A percentile compares a stretch with the other conserved stretches of the same genome.
Conservation (phyloP, 192 early-diverging fungal genomes). For the Coemansia sp. region DNA sequence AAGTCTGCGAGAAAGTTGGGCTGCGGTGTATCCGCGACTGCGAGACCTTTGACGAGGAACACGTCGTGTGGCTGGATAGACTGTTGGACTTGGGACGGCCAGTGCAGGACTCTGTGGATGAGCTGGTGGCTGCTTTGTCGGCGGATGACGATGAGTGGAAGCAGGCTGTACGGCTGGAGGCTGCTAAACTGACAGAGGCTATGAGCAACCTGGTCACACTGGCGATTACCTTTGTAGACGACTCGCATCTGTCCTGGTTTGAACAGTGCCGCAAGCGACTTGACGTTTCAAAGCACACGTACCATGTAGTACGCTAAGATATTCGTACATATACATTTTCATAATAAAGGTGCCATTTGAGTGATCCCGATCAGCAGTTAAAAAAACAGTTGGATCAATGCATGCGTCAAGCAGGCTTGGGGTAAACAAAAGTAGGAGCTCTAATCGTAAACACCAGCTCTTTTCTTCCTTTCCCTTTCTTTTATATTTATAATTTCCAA, state of each 20-base stretch:
- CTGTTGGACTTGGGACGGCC: conserved; percentile 44
- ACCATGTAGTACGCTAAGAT: conserved; percentile 27
- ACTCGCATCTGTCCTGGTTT: conserved; percentile 52
- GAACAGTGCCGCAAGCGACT: conserved; percentile 39
- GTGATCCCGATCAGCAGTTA: background rate
- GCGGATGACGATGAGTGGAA: conserved; percentile 33
- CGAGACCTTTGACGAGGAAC: conserved; percentile 37
- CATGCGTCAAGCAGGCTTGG: too few relatives aligned
- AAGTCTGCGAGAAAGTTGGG: conserved; percentile 43
- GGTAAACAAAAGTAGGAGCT: conserved; percentile 17
- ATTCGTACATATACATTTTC: too few relatives aligned
- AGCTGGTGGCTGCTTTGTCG: conserved; percentile 34
- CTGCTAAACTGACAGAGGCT: conserved; percentile 16
- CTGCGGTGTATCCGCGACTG: conserved; percentile 53
- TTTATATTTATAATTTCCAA: background rate
- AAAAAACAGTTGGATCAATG: background rate
- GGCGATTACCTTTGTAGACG: conserved; percentile 55
- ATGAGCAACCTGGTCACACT: conserved; percentile 30
- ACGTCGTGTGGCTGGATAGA: conserved; percentile 44
- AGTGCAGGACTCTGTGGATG: conserved; percentile 36
- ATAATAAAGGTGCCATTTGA: background rate
- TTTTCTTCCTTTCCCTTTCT: background rate
- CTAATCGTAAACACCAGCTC: conserved; percentile 10
- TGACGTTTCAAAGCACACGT: conserved; percentile 18
- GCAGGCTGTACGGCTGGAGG: conserved; percentile 14